A percentile compares a stretch with the other conserved stretches of the same genome.
These are phyloP conservation scores for Ilex asprella DNA, from an alignment of 257 asterid species.

Conservation along the genomic window DNA sequence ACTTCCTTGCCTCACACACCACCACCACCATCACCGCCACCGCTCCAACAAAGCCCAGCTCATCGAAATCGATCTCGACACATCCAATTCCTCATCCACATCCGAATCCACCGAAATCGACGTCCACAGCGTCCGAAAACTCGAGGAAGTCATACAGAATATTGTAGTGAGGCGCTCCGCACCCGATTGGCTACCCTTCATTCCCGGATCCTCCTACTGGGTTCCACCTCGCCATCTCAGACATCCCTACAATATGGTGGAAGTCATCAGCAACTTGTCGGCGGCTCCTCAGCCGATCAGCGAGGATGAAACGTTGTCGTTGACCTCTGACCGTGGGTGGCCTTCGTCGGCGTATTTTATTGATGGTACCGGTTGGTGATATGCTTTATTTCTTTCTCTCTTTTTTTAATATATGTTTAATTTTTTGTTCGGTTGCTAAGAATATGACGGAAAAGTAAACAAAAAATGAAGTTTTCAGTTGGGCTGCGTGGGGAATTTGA, in stretches of 20 bases:
- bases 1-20: not conserved
- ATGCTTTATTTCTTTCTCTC: too few species aligned
- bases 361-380: conserved; percentile 13
- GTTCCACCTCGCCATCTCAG: conserved; percentile 28
- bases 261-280: conserved; percentile 26
- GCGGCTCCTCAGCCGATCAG: conserved; percentile 9
- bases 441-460: too few species aligned
- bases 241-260: conserved; percentile 13
- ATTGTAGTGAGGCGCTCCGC: not conserved
- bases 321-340: conserved; percentile 26
- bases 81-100: not conserved
- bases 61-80: not conserved
- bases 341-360: conserved; percentile 34
- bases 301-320: conserved; percentile 21
- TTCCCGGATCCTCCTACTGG: conserved; percentile 23
- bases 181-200: not conserved
- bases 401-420: too few species aligned
- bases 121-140: not conserved
- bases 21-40: not conserved
- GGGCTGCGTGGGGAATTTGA: too few species aligned
- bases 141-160: not conserved
- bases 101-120: not conserved
- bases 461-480: too few species aligned
- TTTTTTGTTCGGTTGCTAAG: too few species aligned
- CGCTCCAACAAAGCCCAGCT: not conserved